Evolutionary conservation across 805 yeast genomes (phyloP).

Genomic region (Isabelozyma gotoi): DNA sequence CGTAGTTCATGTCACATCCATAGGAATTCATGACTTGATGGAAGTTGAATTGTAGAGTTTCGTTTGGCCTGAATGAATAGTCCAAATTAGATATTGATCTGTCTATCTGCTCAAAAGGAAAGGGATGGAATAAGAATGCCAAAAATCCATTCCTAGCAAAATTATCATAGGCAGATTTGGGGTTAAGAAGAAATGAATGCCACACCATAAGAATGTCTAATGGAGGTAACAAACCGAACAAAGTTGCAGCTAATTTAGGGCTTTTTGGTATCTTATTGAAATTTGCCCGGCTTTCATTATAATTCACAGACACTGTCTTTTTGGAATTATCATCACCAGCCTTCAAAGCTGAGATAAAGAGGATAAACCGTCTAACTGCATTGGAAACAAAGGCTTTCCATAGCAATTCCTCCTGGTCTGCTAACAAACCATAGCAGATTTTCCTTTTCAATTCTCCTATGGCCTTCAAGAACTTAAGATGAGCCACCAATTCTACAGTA

Average conservation of each 20-base stretch:
- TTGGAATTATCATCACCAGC: not conserved
- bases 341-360: slow-evolving; percentile 16
- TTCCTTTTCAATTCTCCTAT: slow-evolving; percentile 15
- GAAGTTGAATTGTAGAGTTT: not conserved
- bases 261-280: not conserved
- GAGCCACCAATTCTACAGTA: slow-evolving; percentile 15
- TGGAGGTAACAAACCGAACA: slow-evolving; percentile 13
- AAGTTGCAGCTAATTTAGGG: not conserved
- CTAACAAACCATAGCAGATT: slow-evolving; percentile 2
- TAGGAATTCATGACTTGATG: not conserved
- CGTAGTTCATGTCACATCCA: slow-evolving; percentile 2
- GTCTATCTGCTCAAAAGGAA: slow-evolving; percentile 7
- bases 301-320: too few relatives aligned
- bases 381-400: slow-evolving; percentile 23
- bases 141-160: slow-evolving; percentile 10
- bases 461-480: slow-evolving; percentile 21
- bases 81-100: slow-evolving; percentile 5
- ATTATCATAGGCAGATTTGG: slow-evolving; percentile 13
- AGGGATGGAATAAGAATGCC: slow-evolving; percentile 10
- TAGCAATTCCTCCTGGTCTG: not conserved
- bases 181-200: slow-evolving; percentile 20
- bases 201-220: slow-evolving; percentile 20
- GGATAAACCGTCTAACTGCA: slow-evolving; percentile 20
- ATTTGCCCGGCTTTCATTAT: too few relatives aligned
- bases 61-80: not conserved